Base-by-base conservation (phyloP, 345 rosid genomes). In the Gynandropsis gynandra region DNA sequence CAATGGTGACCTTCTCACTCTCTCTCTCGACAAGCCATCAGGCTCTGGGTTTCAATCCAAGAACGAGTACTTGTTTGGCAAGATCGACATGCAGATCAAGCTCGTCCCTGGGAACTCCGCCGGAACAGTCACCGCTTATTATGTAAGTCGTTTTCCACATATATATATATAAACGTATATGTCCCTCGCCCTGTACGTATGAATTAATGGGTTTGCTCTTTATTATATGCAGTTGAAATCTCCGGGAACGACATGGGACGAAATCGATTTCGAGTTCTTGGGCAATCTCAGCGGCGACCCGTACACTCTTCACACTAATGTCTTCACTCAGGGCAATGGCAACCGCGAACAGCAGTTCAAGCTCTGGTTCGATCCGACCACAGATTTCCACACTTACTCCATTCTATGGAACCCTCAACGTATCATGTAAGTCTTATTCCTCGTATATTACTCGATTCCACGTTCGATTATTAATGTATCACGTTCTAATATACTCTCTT, bases 281-380 rank as follows among this genome's bases (percentile, higher is more conserved):
- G 88, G 88, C 10, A 81, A 81, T 39, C 43, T 60, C 47, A 78
- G 81, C 46, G 87, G 87, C 18, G 81, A 81, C 32, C 87, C 84
- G 16, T 81, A 76, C 72, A 74, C 76, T 43, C 68, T 81, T 11
- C 88, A 81, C 56, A 81, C 84, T 16, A 81, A 81, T 59, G 73
- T 78, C 18, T 76, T 66, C 51, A 64, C 69, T 19, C 73, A 74
- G 58, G 88, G 84, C 16, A 76, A 76, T 58, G 84, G 88, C 14
- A 72, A 76, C 70, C 59, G 76, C 58, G 84, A 81, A 56, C 84
- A 81, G 52, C 88, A 81, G 11, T 81, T 81, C 65, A 65, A 69
- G 51, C 78, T 80, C 51, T 80, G 85, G 85, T 80, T 76, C 49
- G 82, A 80, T 6, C 82, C 85, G 0, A 72, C 82, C 2, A 50